Base-by-base conservation (phyloP, 352 stramenopile genomes). In the Phytopythium ostracodes region DNA sequence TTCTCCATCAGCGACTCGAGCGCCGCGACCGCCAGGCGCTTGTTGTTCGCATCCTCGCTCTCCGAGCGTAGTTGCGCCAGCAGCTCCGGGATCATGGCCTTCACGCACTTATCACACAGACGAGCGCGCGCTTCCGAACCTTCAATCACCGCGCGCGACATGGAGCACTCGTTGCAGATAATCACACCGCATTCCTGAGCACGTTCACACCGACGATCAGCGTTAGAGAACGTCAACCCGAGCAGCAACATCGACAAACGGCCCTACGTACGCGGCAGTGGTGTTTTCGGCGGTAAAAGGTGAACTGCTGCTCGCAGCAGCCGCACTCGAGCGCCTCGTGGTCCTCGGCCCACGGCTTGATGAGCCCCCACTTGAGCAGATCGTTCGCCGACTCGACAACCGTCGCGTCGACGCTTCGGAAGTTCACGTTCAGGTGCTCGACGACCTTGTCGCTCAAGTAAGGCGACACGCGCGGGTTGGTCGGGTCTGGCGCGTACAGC, bases 291-390 rank as follows among this genome's bases (percentile, higher is more conserved):
- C 79, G 75, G 62, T 91, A 91, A 31, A 94, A 91, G 2, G 81
- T 93, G 57, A 96, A 96, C n/a, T 65, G 54, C n/a, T 83, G 69
- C 47, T 79, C 71, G 64, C 87, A 96, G 60, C 88, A 93, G 11
- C 77, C 72, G 47, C 87, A 96, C 7, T 79, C 72, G 18, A 86
- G 59, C 5, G 83, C 78, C 59, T 92, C 83, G 43, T 96, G 84
- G 59, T 96, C 87, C 65, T 96, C 87, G n/a, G 83, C 84, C 87
- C 87, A 96, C 9, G 87, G 84, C 43, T 96, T 96, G 63, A 96
- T 94, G 12, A 90, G 72, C 4, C 84, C 82, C 87, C 87, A 96
- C 60, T 88, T 92, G 31, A 96, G 61, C 63, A 96, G 56, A 65
- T 96, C 87, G 33, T 92, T 91, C 0, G 87, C 85, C 15, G 87